These are phyloP conservation scores for Trypanosoma vivax DNA, from an alignment of 208 protist species.

Conservation along the genomic window DNA sequence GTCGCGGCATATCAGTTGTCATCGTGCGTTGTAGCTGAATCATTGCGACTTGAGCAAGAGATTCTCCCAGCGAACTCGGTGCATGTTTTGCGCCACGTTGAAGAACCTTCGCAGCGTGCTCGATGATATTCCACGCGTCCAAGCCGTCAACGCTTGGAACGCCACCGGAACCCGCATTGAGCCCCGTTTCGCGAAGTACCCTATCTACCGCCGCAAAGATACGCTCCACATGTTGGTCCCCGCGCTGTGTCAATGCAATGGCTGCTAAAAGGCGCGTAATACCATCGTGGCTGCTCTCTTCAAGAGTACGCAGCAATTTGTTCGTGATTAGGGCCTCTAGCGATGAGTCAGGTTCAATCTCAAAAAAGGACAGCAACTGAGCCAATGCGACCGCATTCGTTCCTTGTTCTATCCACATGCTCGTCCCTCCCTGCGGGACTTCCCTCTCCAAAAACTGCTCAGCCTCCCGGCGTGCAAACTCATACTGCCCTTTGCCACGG, in stretches of 20 bases:
- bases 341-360: slow-evolving; percentile 60
- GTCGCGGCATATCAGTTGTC: slow-evolving; percentile 12
- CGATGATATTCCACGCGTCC: slow-evolving; percentile 25
- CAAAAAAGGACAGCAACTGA: slow-evolving; percentile 72
- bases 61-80: slow-evolving; percentile 46
- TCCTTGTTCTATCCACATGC: slow-evolving; percentile 66
- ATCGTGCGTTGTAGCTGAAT: slow-evolving; percentile 31
- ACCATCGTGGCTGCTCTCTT: slow-evolving; percentile 27
- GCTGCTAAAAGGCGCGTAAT: slow-evolving; percentile 26
- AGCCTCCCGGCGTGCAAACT: slow-evolving; percentile 56
- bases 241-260: slow-evolving; percentile 29
- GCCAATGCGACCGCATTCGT: slow-evolving; percentile 61
- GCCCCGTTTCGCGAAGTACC: slow-evolving; percentile 22
- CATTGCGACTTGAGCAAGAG: slow-evolving; percentile 39
- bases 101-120: slow-evolving; percentile 55
- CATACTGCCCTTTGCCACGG: slow-evolving; percentile 52
- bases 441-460: slow-evolving; percentile 76
- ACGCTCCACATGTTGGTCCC: slow-evolving; percentile 75
- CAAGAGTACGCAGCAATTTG: slow-evolving; percentile 47
- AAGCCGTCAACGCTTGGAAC: background rate
- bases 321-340: slow-evolving; percentile 53
- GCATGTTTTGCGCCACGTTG: slow-evolving; percentile 63
- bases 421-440: slow-evolving; percentile 52
- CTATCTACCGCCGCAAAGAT: slow-evolving; percentile 46
- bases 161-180: background rate